Conservation (phyloP, 169 alveolate genomes). For the Plasmodium blacklocki region DNA sequence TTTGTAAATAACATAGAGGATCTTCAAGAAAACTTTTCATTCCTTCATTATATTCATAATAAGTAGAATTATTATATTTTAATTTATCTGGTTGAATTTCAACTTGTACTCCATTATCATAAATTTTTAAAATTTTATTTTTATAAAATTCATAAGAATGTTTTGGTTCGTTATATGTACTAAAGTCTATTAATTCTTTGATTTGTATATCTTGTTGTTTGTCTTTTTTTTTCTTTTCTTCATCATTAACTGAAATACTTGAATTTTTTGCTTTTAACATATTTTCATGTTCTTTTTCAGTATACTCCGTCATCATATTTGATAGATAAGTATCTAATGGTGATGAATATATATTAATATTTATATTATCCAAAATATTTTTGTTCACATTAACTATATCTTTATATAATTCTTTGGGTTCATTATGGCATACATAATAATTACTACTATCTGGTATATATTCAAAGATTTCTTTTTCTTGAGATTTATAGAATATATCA, state of each 20-base stretch:
- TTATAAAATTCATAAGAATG: conserved; percentile 65
- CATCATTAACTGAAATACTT: conserved; percentile 18
- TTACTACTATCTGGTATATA: conserved; percentile 66
- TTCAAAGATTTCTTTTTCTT: conserved; percentile 73
- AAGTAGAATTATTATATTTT: conserved; percentile 38
- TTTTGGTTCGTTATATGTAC: conserved; percentile 28
- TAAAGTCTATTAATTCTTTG: conserved; percentile 5
- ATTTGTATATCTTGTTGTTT: not conserved
- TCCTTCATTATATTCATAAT: conserved; percentile 47
- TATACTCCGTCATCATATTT: conserved; percentile 12
- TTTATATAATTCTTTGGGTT: conserved; percentile 66
- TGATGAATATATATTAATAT: conserved; percentile 65
- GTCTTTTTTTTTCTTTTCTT: conserved; percentile 13
- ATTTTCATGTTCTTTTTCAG: conserved; percentile 7
- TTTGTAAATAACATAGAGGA: conserved; percentile 64
- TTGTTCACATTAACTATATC: conserved; percentile 67
- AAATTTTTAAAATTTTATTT: conserved; percentile 49
- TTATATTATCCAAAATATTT: conserved; percentile 60
- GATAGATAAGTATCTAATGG: conserved; percentile 70
- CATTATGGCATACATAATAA: conserved; percentile 55
- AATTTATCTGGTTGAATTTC: conserved; percentile 60
- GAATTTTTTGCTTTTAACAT: not conserved
- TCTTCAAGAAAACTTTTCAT: conserved; percentile 28
- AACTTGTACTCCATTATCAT: conserved; percentile 45
- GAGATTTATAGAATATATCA: conserved; percentile 41